These are phyloP conservation scores for Suillus luteus DNA, from an alignment of 768 basidiomycete genomes.

Conservation along the genomic window DNA sequence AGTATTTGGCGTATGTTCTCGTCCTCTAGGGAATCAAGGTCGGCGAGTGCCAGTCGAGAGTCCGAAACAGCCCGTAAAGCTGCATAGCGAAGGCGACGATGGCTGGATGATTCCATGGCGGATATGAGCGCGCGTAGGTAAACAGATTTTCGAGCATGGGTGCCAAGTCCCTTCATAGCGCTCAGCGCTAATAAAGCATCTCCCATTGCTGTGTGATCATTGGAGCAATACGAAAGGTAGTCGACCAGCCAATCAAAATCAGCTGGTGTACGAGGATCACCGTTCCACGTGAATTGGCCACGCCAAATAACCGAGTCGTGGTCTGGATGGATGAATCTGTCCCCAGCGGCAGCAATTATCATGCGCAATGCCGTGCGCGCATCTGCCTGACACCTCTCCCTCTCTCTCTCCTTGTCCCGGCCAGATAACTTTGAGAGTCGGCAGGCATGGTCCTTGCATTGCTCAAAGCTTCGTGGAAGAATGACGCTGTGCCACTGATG, in stretches of 20 bases:
- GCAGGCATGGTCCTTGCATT: background rate
- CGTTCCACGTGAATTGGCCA: background rate
- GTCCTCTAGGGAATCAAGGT: background rate
- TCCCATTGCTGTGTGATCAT: background rate
- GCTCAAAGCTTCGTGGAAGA: slow-evolving; percentile 3
- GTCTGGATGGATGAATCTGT: background rate
- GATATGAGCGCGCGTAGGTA: slow-evolving; percentile 1
- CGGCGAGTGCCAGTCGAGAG: background rate
- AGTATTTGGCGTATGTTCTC: background rate
- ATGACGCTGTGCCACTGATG: background rate
- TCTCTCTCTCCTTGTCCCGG: background rate
- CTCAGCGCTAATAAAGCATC: slow-evolving; percentile 5
- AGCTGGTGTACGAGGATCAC: background rate
- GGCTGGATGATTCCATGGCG: slow-evolving; percentile 1
- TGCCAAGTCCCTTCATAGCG: slow-evolving; percentile 3
- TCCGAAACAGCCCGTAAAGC: slow-evolving; percentile 7
- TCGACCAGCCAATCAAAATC: slow-evolving; percentile 7
- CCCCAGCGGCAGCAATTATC: slow-evolving; percentile 2
- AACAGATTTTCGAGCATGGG: background rate
- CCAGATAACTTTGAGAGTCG: background rate
- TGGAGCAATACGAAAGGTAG: background rate
- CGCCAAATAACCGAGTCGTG: slow-evolving; percentile 2
- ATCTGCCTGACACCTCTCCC: background rate
- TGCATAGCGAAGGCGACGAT: slow-evolving; percentile 5
- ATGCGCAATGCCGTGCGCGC: slow-evolving; percentile 5